Evolutionary conservation across 495 filamentous ascomycete species (phyloP), one percentile per base, ranked within the genome.

Genomic region (Evernia prunastri): DNA sequence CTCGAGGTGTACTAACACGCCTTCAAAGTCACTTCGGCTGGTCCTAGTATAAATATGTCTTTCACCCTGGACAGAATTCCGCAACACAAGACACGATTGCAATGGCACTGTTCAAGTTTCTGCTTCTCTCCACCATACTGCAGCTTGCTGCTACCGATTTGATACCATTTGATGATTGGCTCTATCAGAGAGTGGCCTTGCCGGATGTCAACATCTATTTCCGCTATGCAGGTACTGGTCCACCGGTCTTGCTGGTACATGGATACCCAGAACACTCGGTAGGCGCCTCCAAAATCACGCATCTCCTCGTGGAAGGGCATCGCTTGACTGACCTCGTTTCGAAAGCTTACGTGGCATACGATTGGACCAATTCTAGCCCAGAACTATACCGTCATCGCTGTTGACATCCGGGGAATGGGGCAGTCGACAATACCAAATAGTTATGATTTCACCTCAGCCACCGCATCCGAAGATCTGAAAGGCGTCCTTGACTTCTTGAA

Each of bases 351-450:
- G 13, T 78, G 76, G 75, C 74, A 75, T 65, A 43, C 56, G 4
- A 60, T 77, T 20, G 71, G 70, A 6, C 65, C 69, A 35, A 53
- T 67, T 20, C 68, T 78, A 29, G 63, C 67, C 17, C 56, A 69
- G 23, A 43, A 35, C 13, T 77, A 67, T 66, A 74, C 69, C 4
- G 61, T 77, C 6, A 66, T 78, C n/a, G 63, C 66, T 20, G 67
- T 76, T 9, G 76, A 78, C 58, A 69, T 78, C 11, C 71, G 76
- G 25, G 76, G 76, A 39, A 77, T 77, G 58, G 76, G 76, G 12
- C 23, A 56, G 9, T 76, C 74, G 2, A 76, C 76, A 20, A 77
- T 76, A 63, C 74, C 74, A 29, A 13, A 54, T 6, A 45, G 5
- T 51, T 27, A 51, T 23, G 45, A 51, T 4, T 51, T 51, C 23